phyloP scores from a whole-genome alignment of 1,284 basidiomycete genomes.

The Puccinia polysora region DNA sequence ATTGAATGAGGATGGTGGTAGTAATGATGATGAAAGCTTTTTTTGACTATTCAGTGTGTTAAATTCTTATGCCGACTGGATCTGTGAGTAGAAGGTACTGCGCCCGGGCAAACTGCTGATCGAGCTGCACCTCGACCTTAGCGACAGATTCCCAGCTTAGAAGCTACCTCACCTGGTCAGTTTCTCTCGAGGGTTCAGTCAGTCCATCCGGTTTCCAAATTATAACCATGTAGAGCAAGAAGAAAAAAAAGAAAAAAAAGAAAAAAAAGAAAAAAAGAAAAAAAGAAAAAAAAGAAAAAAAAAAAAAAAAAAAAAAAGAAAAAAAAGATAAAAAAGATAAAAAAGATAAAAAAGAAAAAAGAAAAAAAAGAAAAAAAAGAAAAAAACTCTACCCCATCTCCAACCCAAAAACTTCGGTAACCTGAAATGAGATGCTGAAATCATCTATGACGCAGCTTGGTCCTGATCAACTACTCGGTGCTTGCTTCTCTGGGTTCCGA shows the following conservation, averaged over 20 bases:
- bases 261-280: background rate
- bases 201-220: background rate
- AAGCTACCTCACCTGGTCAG: too few relatives aligned
- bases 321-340: background rate
- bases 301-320: too few relatives aligned
- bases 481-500: too few relatives aligned
- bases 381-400: background rate
- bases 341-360: background rate
- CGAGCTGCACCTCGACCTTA: constrained; percentile 7
- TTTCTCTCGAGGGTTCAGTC: background rate
- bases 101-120: background rate
- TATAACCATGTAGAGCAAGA: too few relatives aligned
- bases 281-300: background rate
- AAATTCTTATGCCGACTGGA: background rate
- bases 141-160: background rate
- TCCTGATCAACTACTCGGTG: too few relatives aligned
- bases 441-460: too few relatives aligned
- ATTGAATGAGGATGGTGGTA: background rate
- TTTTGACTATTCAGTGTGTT: background rate
- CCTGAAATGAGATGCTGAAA: too few relatives aligned
- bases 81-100: background rate
- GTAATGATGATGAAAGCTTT: background rate
- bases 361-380: too few relatives aligned
- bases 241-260: background rate
- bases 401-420: background rate